phyloP scores from a whole-genome alignment of 352 stramenopile genomes.

The Phytophthora tentaculata region DNA sequence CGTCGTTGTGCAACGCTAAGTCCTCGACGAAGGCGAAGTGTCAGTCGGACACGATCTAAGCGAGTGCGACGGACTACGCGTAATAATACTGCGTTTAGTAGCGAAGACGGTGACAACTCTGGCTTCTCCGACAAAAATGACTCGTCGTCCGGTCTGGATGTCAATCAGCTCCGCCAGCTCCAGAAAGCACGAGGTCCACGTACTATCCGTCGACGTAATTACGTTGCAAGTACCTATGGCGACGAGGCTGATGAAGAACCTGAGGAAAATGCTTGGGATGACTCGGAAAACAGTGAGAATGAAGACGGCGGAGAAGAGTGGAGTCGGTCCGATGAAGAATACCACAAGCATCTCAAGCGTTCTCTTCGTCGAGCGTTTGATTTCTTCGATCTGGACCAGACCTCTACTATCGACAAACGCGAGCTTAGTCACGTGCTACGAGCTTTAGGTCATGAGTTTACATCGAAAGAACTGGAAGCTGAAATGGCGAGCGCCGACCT shows the following conservation, averaged over 20 bases:
- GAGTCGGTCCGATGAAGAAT: conserved; percentile 64
- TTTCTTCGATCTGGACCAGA: conserved; percentile 82
- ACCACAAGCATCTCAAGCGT: conserved; percentile 63
- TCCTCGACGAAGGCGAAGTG: conserved; percentile 13
- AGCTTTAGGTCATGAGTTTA: conserved; percentile 77
- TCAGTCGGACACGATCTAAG: conserved; percentile 17
- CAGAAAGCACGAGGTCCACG: conserved; percentile 28
- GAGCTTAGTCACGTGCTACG: conserved; percentile 72
- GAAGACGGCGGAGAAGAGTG: conserved; percentile 29
- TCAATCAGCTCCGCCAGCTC: conserved; percentile 40
- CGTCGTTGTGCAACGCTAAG: conserved; percentile 11
- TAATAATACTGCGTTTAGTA: conserved; percentile 3
- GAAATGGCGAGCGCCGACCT: conserved; percentile 68
- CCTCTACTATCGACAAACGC: conserved; percentile 70
- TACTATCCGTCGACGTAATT: conserved; percentile 7
- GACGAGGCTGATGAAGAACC: conserved; percentile 15
- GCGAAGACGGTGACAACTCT: conserved; percentile 6
- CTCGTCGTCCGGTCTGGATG: conserved; percentile 53
- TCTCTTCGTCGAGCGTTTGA: conserved; percentile 73
- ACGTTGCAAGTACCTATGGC: conserved; percentile 1
- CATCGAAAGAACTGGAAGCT: conserved; percentile 60
- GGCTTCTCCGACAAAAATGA: conserved; percentile 22
- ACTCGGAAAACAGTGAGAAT: conserved; percentile 18
- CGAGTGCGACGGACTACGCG: conserved; percentile 6
- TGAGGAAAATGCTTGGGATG: conserved; percentile 1